phyloP scores from a whole-genome alignment of 306 rosid genomes.

The Hippophae tibetana region DNA sequence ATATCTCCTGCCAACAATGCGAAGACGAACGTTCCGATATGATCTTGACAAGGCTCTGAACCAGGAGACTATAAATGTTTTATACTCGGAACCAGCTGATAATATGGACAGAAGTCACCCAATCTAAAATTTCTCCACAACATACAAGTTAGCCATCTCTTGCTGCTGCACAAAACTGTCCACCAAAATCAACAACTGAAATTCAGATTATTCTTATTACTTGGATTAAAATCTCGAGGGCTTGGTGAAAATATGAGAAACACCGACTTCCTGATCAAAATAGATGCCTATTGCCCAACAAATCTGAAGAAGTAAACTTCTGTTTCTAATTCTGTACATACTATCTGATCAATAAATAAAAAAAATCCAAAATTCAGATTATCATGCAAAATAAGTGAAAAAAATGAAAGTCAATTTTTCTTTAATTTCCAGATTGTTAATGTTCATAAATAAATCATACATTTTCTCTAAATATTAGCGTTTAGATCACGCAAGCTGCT shows the following conservation, averaged over 20 bases:
- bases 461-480: slow-evolving; percentile 3
- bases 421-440: too few species aligned
- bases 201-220: slow-evolving; percentile 11
- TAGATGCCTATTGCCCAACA: slow-evolving; percentile 10
- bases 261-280: slow-evolving; percentile 34
- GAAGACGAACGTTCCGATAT: background rate
- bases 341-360: slow-evolving; percentile 33
- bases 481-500: slow-evolving; percentile 4
- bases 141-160: slow-evolving; percentile 12
- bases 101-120: slow-evolving; percentile 13
- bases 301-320: slow-evolving; percentile 20
- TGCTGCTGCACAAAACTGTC: slow-evolving; percentile 18
- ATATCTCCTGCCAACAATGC: slow-evolving; percentile 36
- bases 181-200: slow-evolving; percentile 24
- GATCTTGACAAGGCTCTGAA: background rate
- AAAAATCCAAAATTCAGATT: slow-evolving; percentile 13
- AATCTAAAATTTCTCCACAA: slow-evolving; percentile 19
- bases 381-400: slow-evolving; percentile 8
- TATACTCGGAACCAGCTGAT: background rate
- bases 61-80: slow-evolving; percentile 1
- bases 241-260: slow-evolving; percentile 17
- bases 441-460: slow-evolving; percentile 1
- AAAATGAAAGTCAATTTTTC: background rate
- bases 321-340: slow-evolving; percentile 13
- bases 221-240: background rate